phyloP scores from a whole-genome alignment of 441 rosid species.

The Corymbia citriodora region DNA sequence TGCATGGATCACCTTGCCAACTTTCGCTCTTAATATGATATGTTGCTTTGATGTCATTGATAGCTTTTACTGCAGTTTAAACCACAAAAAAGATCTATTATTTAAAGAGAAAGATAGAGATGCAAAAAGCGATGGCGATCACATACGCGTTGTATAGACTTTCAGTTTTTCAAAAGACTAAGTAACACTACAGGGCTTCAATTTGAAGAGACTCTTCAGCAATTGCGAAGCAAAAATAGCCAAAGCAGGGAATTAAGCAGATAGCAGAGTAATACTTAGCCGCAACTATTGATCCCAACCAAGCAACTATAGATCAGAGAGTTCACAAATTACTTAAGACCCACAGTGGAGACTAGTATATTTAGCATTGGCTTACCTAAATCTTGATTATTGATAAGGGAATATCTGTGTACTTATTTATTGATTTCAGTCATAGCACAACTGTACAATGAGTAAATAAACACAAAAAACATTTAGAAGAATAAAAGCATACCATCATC shows the following conservation, averaged over 20 bases:
- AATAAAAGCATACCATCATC: slow-evolving; percentile 21
- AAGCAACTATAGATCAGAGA: background rate
- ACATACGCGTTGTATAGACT: background rate
- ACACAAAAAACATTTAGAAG: background rate
- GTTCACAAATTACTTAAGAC: background rate
- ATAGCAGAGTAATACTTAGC: background rate
- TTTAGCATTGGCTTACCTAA: background rate
- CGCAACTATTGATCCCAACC: background rate
- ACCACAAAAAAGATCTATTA: too few relatives aligned
- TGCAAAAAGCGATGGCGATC: background rate
- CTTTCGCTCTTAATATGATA: background rate
- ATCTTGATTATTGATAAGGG: background rate
- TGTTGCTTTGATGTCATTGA: background rate
- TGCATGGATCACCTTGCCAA: background rate
- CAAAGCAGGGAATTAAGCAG: background rate
- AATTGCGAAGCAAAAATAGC: background rate
- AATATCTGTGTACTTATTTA: background rate
- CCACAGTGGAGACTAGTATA: background rate
- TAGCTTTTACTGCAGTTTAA: too few relatives aligned
- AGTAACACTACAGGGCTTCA: background rate
- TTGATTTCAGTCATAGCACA: too few relatives aligned
- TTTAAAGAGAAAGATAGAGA: background rate
- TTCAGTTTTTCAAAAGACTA: background rate
- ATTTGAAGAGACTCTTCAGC: background rate
- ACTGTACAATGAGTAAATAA: too few relatives aligned